A percentile compares a stretch with the other conserved stretches of the same genome.
phyloP scores from a whole-genome alignment of 306 rosid species.

The Carpinus viminea region DNA sequence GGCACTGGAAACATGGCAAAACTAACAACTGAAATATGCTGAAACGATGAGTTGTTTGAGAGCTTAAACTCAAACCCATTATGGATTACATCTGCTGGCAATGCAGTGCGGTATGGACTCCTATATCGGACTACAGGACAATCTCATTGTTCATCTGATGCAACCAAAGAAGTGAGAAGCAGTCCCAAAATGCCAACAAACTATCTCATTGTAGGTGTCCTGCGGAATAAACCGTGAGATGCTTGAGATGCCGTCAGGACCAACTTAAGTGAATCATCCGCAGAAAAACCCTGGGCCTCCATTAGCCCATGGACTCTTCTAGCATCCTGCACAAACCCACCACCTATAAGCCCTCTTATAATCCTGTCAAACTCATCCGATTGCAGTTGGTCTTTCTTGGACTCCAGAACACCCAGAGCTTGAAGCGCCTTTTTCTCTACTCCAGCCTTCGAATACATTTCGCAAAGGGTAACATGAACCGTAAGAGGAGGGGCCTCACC shows the following conservation, averaged over 20 bases:
- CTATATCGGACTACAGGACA: constrained; percentile 10
- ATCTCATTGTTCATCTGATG: constrained; percentile 16
- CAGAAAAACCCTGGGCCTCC: constrained; percentile 67
- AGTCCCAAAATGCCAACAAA: constrained; percentile 19
- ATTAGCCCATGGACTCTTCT: constrained; percentile 47
- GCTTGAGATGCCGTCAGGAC: constrained; percentile 29
- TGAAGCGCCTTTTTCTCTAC: constrained; percentile 80
- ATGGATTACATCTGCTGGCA: constrained; percentile 15
- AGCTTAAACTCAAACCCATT: constrained; percentile 7
- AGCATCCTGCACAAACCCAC: constrained; percentile 71
- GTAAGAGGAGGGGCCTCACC: constrained; percentile 76
- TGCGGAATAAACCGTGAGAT: constrained; percentile 19
- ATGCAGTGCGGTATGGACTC: constrained; percentile 8
- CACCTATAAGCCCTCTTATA: constrained; percentile 46
- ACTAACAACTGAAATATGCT: not conserved
- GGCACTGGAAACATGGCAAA: not conserved
- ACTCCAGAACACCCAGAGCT: constrained; percentile 67
- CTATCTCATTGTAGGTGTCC: constrained; percentile 43
- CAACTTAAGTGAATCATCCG: constrained; percentile 25
- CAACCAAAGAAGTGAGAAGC: constrained; percentile 21
- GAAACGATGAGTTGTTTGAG: not conserved
- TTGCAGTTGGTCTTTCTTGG: constrained; percentile 63
- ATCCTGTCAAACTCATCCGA: constrained; percentile 61
- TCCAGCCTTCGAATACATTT: constrained; percentile 73
- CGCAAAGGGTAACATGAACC: constrained; percentile 76